Percentiles rank a stretch among this genome's conserved stretches.
Evolutionary conservation across 306 rosid species (phyloP).

Genomic region (Abrus precatorius): DNA sequence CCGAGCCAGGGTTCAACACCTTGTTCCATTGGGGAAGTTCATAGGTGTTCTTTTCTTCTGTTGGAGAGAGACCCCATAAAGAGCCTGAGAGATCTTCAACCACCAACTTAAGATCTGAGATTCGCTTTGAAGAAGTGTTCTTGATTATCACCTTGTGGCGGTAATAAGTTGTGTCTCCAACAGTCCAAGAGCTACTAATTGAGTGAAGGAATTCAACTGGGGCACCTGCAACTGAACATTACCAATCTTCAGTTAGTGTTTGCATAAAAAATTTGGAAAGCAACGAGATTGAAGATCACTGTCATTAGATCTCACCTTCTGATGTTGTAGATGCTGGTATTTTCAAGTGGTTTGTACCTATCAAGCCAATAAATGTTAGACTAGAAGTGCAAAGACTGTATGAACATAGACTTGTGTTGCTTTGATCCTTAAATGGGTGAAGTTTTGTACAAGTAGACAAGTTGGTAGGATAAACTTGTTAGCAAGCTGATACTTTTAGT

Average conservation of each 20-base stretch:
- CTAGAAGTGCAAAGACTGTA: background rate
- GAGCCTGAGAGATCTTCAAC: conserved; percentile 73
- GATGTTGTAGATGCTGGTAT: conserved; percentile 11
- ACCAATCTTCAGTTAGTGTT: conserved; percentile 9
- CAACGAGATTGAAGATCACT: background rate
- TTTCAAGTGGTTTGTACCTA: conserved; percentile 48
- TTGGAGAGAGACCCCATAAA: conserved; percentile 81
- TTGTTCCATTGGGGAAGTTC: conserved; percentile 76
- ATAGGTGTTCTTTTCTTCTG: conserved; percentile 63
- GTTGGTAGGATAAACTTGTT: too few relatives aligned
- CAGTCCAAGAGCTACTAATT: conserved; percentile 71
- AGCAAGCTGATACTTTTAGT: too few relatives aligned
- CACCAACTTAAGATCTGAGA: conserved; percentile 63
- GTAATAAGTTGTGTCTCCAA: conserved; percentile 58
- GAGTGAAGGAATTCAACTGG: conserved; percentile 75
- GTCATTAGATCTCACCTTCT: conserved; percentile 40
- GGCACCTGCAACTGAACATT: conserved; percentile 52
- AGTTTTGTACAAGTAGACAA: too few relatives aligned
- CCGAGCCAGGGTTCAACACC: conserved; percentile 70
- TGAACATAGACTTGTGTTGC: background rate
- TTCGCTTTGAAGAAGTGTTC: conserved; percentile 74
- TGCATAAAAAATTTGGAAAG: background rate
- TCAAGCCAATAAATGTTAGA: conserved; percentile 32
- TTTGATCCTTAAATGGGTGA: too few relatives aligned
- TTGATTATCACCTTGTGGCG: conserved; percentile 80